Conservation (phyloP, 345 rosid genomes). For the Gossypium longicalyx region DNA sequence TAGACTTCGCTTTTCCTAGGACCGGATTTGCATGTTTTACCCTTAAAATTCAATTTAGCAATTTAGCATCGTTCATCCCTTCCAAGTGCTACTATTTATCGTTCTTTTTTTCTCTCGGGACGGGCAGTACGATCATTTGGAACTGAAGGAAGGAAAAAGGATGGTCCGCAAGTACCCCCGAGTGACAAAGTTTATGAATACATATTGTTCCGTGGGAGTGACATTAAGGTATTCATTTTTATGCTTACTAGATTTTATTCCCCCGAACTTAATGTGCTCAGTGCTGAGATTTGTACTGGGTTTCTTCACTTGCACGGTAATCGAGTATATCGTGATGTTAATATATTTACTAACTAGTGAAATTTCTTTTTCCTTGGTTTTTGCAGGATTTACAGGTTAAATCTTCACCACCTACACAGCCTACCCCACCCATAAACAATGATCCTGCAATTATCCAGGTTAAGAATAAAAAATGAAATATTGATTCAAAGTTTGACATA, state of each 20-base stretch:
- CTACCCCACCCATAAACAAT: constrained; percentile 62
- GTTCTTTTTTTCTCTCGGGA: not conserved
- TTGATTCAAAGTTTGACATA: constrained; percentile 3
- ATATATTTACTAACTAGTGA: not conserved
- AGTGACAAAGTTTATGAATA: constrained; percentile 73
- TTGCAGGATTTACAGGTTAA: constrained; percentile 90
- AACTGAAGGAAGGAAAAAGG: constrained; percentile 77
- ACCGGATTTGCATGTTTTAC: not conserved
- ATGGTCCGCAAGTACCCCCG: constrained; percentile 66
- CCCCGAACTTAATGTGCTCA: not conserved
- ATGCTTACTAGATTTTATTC: not conserved
- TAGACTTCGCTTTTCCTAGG: not conserved
- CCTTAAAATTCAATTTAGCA: not conserved
- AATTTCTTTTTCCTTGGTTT: not conserved
- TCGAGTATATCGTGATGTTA: not conserved
- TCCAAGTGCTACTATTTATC: not conserved
- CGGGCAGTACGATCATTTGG: constrained; percentile 66
- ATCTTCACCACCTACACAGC: constrained; percentile 77
- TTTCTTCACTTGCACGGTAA: not conserved
- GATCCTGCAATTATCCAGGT: constrained; percentile 98
- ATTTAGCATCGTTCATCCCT: not conserved
- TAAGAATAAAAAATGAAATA: constrained; percentile 3
- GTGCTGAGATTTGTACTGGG: not conserved
- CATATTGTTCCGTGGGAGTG: constrained; percentile 73
- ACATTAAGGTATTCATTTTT: constrained; percentile 49